Conservation (phyloP, 257 asterid species). For the Petrea volubilis region DNA sequence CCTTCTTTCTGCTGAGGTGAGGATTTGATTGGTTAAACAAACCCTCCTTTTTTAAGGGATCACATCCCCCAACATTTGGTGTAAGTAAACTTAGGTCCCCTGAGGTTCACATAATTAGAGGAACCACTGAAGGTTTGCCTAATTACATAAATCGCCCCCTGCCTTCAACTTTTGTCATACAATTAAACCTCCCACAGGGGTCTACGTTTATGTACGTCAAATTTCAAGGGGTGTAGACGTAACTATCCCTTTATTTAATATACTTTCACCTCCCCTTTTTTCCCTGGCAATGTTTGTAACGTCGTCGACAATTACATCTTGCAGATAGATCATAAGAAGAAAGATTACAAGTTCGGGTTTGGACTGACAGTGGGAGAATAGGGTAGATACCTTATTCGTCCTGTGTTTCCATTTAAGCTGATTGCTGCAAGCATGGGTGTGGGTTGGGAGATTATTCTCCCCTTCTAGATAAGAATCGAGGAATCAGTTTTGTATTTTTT, state of each 20-base stretch:
- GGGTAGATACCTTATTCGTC: slow-evolving; percentile 15
- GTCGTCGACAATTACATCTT: slow-evolving; percentile 13
- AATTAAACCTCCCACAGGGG: too few species aligned
- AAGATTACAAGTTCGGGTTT: slow-evolving; percentile 85
- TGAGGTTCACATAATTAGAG: too few species aligned
- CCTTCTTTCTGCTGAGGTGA: slow-evolving; percentile 93
- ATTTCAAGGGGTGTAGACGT: too few species aligned
- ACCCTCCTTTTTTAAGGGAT: neutral
- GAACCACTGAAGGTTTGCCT: too few species aligned
- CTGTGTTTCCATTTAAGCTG: slow-evolving; percentile 16
- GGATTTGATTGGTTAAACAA: slow-evolving; percentile 3
- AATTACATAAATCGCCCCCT: too few species aligned
- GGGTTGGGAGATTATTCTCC: neutral
- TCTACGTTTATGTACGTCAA: too few species aligned
- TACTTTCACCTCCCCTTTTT: too few species aligned
- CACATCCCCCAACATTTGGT: too few species aligned
- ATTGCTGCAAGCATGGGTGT: slow-evolving; percentile 22
- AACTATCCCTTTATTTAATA: too few species aligned
- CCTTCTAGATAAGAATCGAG: slow-evolving; percentile 21
- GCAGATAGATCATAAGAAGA: slow-evolving; percentile 85
- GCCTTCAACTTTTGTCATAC: too few species aligned
- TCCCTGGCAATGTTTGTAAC: too few species aligned
- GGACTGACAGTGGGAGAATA: slow-evolving; percentile 90
- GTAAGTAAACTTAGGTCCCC: too few species aligned
- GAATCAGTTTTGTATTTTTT: slow-evolving; percentile 33